phyloP scores from a whole-genome alignment of 495 filamentous ascomycete species.

The Amniculicola lignicola region DNA sequence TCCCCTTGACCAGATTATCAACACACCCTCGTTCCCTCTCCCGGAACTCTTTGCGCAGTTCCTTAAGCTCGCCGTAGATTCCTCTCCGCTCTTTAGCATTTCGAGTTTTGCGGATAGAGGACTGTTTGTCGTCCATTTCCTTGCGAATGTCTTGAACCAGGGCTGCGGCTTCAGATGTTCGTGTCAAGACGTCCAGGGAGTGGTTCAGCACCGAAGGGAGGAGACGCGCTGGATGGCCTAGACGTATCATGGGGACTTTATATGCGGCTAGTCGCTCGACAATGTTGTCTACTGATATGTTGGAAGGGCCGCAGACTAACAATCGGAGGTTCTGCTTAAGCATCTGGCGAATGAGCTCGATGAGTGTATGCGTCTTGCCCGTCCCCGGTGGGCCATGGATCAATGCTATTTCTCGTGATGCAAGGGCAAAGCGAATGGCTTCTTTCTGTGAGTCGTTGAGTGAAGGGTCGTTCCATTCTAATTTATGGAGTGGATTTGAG shows the following conservation, averaged over 20 bases:
- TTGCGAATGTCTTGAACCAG: constrained; percentile 89
- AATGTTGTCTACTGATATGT: constrained; percentile 97
- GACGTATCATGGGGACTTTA: constrained; percentile 79
- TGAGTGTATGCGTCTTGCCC: constrained; percentile 94
- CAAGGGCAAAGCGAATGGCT: constrained; percentile 84
- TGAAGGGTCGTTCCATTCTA: constrained; percentile 72
- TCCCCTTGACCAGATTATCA: constrained; percentile 65
- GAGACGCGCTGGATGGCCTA: constrained; percentile 89
- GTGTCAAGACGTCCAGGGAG: constrained; percentile 88
- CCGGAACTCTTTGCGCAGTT: constrained; percentile 82
- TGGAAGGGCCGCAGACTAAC: constrained; percentile 91
- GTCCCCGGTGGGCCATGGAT: constrained; percentile 97
- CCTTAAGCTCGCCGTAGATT: constrained; percentile 81
- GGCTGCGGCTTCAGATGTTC: constrained; percentile 79
- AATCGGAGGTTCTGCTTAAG: constrained; percentile 66
- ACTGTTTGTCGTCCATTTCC: constrained; percentile 91
- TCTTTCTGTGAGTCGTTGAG: constrained; percentile 90
- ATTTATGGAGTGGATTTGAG: constrained; percentile 43
- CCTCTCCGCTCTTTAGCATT: constrained; percentile 74
- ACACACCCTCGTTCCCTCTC: constrained; percentile 81
- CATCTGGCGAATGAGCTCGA: constrained; percentile 89
- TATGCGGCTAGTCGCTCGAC: constrained; percentile 86
- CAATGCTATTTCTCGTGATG: constrained; percentile 76
- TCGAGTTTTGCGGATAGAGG: constrained; percentile 79
- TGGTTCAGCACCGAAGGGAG: constrained; percentile 85